Conservation (phyloP, 441 rosid species). For the Eutrema salsugineum region DNA sequence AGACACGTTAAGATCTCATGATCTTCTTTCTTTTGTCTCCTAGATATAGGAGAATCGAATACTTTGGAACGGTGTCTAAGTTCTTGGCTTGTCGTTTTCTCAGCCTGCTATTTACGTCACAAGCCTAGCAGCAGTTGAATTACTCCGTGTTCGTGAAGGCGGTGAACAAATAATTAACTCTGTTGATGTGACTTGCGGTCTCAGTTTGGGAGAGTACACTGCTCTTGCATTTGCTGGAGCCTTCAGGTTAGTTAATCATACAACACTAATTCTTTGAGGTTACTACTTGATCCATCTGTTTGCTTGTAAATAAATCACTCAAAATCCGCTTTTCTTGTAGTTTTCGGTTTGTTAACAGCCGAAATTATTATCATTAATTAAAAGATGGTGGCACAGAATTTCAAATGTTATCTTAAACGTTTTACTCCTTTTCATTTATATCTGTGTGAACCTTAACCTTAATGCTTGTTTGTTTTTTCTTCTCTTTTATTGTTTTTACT, state of each 20-base stretch:
- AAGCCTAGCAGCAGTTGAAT: constrained; percentile 95
- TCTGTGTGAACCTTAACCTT: not conserved
- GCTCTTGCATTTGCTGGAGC: constrained; percentile 97
- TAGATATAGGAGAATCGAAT: not conserved
- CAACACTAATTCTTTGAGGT: not conserved
- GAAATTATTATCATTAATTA: not conserved
- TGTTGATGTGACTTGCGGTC: constrained; percentile 93
- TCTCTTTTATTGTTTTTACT: constrained; percentile 15
- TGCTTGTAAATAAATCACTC: not conserved
- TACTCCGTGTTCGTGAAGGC: constrained; percentile 81
- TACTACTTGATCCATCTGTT: not conserved
- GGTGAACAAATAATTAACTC: constrained; percentile 90
- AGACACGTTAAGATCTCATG: not conserved
- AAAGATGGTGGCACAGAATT: not conserved
- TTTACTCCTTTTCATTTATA: not conserved
- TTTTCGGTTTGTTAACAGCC: not conserved
- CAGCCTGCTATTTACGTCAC: constrained; percentile 99
- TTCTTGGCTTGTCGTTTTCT: not conserved
- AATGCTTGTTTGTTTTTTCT: not conserved
- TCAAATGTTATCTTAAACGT: not conserved
- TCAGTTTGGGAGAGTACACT: constrained; percentile 97
- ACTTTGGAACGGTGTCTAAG: not conserved
- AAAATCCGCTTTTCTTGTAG: not conserved
- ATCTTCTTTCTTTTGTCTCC: not conserved
- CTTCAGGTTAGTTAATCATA: constrained; percentile 58